Percentiles rank a stretch among this genome's conserved stretches.
phyloP scores from a whole-genome alignment of 768 basidiomycete genomes.

The Pleurotus djamor region DNA sequence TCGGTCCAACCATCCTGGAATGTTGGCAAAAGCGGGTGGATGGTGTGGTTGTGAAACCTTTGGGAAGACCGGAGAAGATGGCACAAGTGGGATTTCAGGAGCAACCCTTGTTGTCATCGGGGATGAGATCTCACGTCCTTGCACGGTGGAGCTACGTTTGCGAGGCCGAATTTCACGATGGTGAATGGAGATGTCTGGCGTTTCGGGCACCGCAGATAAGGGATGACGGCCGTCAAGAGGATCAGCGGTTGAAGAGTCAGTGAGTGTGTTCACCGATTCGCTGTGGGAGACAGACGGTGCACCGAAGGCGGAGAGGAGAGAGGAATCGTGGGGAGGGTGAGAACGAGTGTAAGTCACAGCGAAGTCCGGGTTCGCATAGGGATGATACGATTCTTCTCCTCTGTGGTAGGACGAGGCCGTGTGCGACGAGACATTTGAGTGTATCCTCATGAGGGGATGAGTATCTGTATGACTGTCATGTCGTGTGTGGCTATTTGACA shows the following conservation, averaged over 20 bases:
- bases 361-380: conserved; percentile 80
- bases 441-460: not conserved
- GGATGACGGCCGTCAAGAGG: conserved; percentile 27
- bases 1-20: conserved; percentile 54
- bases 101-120: conserved; percentile 42
- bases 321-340: conserved; percentile 19
- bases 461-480: conserved; percentile 2
- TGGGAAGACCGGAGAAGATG: conserved; percentile 22
- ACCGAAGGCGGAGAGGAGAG: conserved; percentile 21
- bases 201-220: conserved; percentile 29
- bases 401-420: conserved; percentile 19
- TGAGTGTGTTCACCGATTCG: conserved; percentile 53
- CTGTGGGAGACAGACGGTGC: conserved; percentile 35
- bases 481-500: conserved; percentile 12
- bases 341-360: conserved; percentile 31
- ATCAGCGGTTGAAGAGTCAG: conserved; percentile 29
- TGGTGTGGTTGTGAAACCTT: conserved; percentile 13
- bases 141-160: conserved; percentile 31
- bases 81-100: conserved; percentile 11
- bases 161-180: conserved; percentile 9
- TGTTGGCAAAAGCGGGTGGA: conserved; percentile 19
- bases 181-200: conserved; percentile 25
- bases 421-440: conserved; percentile 1
- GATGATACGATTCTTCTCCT: conserved; percentile 50
- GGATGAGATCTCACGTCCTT: conserved; percentile 54